phyloP scores from a whole-genome alignment of 2,329 filamentous ascomycete genomes.

The Sarocladium kiliense region DNA sequence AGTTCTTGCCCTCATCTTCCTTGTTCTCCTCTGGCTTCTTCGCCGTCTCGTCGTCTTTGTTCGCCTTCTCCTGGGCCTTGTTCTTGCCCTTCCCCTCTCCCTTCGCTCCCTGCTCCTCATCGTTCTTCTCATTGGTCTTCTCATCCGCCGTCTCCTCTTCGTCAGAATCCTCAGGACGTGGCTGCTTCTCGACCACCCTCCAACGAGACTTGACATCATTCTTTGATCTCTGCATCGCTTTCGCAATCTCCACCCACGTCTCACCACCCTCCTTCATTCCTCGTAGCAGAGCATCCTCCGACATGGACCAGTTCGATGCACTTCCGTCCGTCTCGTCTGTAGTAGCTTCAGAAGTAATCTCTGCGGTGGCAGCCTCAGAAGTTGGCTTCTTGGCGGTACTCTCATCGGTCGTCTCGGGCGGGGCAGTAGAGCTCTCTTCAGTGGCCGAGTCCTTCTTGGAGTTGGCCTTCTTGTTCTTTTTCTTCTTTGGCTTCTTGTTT shows the following conservation, averaged over 20 bases:
- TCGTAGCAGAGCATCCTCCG: constrained; percentile 27
- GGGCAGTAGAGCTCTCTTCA: not conserved
- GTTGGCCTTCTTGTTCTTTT: not conserved
- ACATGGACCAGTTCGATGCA: constrained; percentile 23
- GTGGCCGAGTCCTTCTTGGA: constrained; percentile 1
- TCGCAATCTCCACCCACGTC: constrained; percentile 26
- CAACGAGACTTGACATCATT: constrained; percentile 26
- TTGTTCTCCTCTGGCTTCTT: constrained; percentile 17
- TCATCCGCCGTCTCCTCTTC: constrained; percentile 1
- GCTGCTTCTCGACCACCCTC: constrained; percentile 23
- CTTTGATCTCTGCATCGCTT: constrained; percentile 21
- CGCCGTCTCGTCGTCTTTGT: not conserved
- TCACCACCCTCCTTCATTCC: constrained; percentile 27
- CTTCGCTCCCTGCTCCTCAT: constrained; percentile 5
- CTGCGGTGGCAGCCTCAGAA: not conserved
- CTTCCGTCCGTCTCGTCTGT: not conserved
- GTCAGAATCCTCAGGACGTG: not conserved
- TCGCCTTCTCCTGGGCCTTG: constrained; percentile 4
- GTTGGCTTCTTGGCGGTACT: not conserved
- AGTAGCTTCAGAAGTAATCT: not conserved
- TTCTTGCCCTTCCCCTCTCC: constrained; percentile 12
- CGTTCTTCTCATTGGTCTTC: constrained; percentile 6
- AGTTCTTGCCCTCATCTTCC: constrained; percentile 17
- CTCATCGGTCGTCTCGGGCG: not conserved
- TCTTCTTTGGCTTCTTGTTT: not conserved